Evolutionary conservation across 768 basidiomycete species (phyloP).

Genomic region (Phlebiopsis flavidoalba): DNA sequence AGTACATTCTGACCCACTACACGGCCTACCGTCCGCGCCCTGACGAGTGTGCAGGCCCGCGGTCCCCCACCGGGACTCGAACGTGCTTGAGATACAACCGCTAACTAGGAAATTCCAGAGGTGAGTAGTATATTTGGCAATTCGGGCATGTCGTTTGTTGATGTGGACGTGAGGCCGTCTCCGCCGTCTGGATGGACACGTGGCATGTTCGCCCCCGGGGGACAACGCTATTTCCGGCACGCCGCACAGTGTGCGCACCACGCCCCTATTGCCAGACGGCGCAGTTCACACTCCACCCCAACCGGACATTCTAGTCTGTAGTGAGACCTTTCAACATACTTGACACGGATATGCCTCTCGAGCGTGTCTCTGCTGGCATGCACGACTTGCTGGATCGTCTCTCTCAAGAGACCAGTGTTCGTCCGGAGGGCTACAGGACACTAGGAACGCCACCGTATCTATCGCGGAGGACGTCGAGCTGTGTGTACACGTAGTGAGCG

Average conservation of each 20-base stretch:
- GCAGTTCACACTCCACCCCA: too few relatives aligned
- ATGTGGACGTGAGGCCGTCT: too few relatives aligned
- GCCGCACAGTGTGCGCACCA: background rate
- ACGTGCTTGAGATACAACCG: too few relatives aligned
- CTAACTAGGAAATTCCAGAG: too few relatives aligned
- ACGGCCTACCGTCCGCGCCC: too few relatives aligned
- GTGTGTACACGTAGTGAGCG: background rate
- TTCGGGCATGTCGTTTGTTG: too few relatives aligned
- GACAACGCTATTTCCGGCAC: constrained; percentile 4
- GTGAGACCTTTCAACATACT: constrained; percentile 3
- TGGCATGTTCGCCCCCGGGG: background rate
- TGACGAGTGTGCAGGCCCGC: too few relatives aligned
- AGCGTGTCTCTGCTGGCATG: background rate
- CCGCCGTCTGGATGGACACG: background rate
- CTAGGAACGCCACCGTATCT: background rate
- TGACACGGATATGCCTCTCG: background rate
- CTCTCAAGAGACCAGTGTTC: background rate
- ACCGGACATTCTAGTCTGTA: constrained; percentile 1
- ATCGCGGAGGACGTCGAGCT: background rate
- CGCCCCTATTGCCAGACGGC: too few relatives aligned
- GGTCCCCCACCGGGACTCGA: too few relatives aligned
- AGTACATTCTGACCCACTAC: too few relatives aligned
- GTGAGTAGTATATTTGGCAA: too few relatives aligned
- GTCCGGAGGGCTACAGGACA: background rate
- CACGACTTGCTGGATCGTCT: background rate